Evolutionary conservation across 2,329 filamentous ascomycete genomes (phyloP), one percentile per base, ranked within the genome.

Genomic region (Claviceps sp.): DNA sequence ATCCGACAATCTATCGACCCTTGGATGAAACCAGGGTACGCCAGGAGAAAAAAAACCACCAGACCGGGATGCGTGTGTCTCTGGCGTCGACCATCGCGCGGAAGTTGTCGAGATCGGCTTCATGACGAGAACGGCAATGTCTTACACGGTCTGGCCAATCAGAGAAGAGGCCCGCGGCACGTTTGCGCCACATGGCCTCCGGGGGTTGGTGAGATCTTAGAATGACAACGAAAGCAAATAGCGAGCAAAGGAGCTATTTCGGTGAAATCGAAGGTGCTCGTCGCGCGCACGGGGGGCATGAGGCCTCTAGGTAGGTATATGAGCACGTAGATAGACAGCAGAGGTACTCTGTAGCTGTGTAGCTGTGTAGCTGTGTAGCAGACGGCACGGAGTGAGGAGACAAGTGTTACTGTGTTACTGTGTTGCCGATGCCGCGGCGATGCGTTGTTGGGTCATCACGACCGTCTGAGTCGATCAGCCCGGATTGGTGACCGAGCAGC

Each of bases 181-280:
- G 51, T 52, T 52, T 52, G 14, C 49, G 37, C 20, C 24, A 30
- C 20, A 18, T 41, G 22, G 47, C 34, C 47, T 22, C 47, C 30
- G 20, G 9, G 18, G 3, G 40, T 37, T 52, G 34, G 13, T 41
- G 50, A 37, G 30, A 34, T 34, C 9, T 34, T n/a, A 24, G 16
- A 13, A 18, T 44, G 26, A 24, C 38, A 11, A 45, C 8, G 9
- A 42, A 42, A 14, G 6, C 18, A 14, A 20, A 24, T 5, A 43
- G 13, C 41, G 6, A 43, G 41, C 16, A 22, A 24, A 43, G 41
- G 41, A 24, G 18, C 11, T 43, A 43, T 24, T 43, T 43, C 41
- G 41, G 41, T 43, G 41, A 43, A 34, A 43, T 43, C 20, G 41
- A 20, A 43, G 18, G 20, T 20, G 41, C 41, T 34, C 18, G 41